Conservation (phyloP, 2,329 filamentous ascomycete species). For the Ophiostoma quercus region DNA sequence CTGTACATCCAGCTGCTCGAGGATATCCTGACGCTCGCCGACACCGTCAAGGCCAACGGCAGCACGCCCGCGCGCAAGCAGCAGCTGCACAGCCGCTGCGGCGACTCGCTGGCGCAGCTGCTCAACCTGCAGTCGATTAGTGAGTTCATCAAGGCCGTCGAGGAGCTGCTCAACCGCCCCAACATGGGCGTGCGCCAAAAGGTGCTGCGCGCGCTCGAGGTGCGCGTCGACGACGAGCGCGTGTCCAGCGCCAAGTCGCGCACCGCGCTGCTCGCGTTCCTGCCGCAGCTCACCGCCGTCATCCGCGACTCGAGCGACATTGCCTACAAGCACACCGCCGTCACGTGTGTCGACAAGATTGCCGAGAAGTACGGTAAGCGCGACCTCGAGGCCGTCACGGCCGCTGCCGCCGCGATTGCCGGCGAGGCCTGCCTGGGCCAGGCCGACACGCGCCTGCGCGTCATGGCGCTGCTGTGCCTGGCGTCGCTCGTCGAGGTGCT, state of each 20-base stretch:
- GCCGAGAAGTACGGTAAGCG: constrained; percentile 94
- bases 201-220: constrained; percentile 73
- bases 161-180: constrained; percentile 70
- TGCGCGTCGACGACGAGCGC: constrained; percentile 68
- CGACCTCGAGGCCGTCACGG: constrained; percentile 69
- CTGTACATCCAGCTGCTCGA: constrained; percentile 66
- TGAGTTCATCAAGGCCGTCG: constrained; percentile 84
- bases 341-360: constrained; percentile 88
- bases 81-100: constrained; percentile 53
- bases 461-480: constrained; percentile 83
- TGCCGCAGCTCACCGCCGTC: constrained; percentile 71
- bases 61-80: constrained; percentile 32
- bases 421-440: constrained; percentile 71
- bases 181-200: constrained; percentile 72
- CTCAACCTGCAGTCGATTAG: constrained; percentile 77
- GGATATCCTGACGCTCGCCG: constrained; percentile 60
- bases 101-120: constrained; percentile 70
- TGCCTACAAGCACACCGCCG: constrained; percentile 74
- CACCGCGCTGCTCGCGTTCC: constrained; percentile 66
- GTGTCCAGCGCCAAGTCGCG: constrained; percentile 64
- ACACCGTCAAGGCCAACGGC: constrained; percentile 49
- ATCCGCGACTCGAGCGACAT: constrained; percentile 68
- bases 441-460: constrained; percentile 63
- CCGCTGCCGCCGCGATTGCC: constrained; percentile 70
- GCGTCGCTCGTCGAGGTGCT: constrained; percentile 86